Conservation (phyloP, 352 stramenopile genomes). For the Pythium chondricola region DNA sequence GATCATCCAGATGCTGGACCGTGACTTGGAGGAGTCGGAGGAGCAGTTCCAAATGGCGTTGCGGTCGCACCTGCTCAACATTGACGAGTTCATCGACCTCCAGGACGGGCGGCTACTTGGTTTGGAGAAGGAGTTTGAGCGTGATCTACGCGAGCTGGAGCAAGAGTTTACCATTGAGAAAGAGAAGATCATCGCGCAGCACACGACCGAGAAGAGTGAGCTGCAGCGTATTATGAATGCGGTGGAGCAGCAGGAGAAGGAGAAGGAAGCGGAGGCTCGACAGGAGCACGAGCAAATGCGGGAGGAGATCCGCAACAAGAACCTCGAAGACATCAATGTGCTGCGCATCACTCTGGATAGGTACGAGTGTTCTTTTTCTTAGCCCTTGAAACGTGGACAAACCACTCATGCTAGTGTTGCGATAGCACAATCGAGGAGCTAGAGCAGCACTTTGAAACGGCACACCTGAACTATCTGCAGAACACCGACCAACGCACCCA, state of each 20-base stretch:
- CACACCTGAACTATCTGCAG: constrained; percentile 89
- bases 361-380: constrained; percentile 3
- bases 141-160: constrained; percentile 77
- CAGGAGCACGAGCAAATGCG: constrained; percentile 86
- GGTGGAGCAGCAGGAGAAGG: constrained; percentile 80
- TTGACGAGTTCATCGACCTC: constrained; percentile 90
- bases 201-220: constrained; percentile 66
- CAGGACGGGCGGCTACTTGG: constrained; percentile 83
- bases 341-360: constrained; percentile 90
- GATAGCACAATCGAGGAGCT: constrained; percentile 89
- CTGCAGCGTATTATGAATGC: constrained; percentile 82
- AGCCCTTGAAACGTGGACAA: no score
- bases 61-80: constrained; percentile 82
- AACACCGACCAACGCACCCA: constrained; percentile 92
- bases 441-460: constrained; percentile 92
- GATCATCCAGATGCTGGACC: constrained; percentile 94
- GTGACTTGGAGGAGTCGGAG: constrained; percentile 90
- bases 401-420: no score
- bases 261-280: constrained; percentile 62
- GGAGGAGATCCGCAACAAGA: constrained; percentile 93
- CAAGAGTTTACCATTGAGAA: constrained; percentile 84
- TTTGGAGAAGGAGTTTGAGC: constrained; percentile 90
- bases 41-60: constrained; percentile 92
- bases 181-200: constrained; percentile 67
- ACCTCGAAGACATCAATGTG: constrained; percentile 94